Evolutionary conservation across 768 basidiomycete species (phyloP).

Genomic region (Phylloporus arenicola): DNA sequence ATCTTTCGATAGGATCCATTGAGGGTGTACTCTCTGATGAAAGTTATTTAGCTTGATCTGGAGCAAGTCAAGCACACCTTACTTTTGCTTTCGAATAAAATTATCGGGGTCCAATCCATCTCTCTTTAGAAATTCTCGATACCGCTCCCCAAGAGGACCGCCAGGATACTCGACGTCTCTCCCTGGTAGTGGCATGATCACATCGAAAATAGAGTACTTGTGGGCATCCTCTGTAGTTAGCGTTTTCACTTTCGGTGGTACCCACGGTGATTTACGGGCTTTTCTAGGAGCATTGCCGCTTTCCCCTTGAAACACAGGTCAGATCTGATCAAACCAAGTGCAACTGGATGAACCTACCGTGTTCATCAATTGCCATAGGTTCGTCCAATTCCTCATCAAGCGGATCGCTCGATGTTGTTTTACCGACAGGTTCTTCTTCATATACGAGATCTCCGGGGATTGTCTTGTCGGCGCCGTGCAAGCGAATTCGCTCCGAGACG

Average conservation of each 20-base stretch:
- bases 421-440: conserved; percentile 36
- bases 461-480: conserved; percentile 66
- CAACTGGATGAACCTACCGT: conserved; percentile 21
- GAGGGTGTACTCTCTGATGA: conserved; percentile 78
- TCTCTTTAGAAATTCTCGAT: conserved; percentile 69
- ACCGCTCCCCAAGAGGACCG: conserved; percentile 80
- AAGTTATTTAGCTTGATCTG: conserved; percentile 7
- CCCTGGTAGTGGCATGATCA: conserved; percentile 96
- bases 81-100: conserved; percentile 89
- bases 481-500: conserved; percentile 86
- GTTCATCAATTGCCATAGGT: conserved; percentile 31
- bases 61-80: conserved; percentile 19
- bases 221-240: conserved; percentile 72
- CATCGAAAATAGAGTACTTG: conserved; percentile 87
- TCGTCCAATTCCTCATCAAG: conserved; percentile 28
- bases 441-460: conserved; percentile 90
- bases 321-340: conserved; percentile 3
- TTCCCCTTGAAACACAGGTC: conserved; percentile 17
- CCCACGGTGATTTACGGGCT: conserved; percentile 41
- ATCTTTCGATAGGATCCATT: conserved; percentile 93
- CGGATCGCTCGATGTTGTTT: conserved; percentile 24
- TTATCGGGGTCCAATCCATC: conserved; percentile 91
- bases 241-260: conserved; percentile 67
- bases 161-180: conserved; percentile 91
- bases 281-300: conserved; percentile 15